These are phyloP conservation scores for Breviolum minutum DNA, from an alignment of 73 alveolate genomes.

Conservation along the genomic window DNA sequence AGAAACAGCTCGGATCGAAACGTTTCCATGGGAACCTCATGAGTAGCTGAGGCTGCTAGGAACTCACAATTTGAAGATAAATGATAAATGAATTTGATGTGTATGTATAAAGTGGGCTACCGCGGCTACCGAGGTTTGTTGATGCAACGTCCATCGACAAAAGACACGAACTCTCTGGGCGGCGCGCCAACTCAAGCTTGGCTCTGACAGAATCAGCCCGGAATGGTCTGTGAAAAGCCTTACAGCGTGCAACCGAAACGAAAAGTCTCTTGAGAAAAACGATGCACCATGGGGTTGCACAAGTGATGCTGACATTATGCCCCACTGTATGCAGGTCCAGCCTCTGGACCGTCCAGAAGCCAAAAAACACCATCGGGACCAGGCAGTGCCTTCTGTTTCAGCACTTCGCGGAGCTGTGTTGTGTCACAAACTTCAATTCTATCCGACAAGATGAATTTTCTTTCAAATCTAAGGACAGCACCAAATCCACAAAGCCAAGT, in stretches of 20 bases:
- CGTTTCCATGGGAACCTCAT: conserved; percentile 49
- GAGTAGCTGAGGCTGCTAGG: not conserved
- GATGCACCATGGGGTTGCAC: no score
- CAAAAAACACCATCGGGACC: conserved; percentile 56
- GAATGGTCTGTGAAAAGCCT: conserved; percentile 53
- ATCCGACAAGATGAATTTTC: not conserved
- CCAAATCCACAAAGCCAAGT: conserved; percentile 65
- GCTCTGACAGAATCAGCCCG: conserved; percentile 5
- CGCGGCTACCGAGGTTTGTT: no score
- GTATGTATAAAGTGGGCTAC: no score
- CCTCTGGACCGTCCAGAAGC: conserved; percentile 93
- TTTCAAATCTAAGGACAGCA: not conserved
- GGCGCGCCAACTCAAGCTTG: not conserved
- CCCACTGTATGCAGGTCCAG: not conserved
- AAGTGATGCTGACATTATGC: no score
- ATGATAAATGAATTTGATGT: no score
- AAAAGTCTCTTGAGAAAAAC: not conserved
- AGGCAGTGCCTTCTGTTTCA: conserved; percentile 27
- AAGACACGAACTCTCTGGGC: not conserved
- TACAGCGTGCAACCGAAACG: not conserved
- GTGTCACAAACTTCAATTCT: not conserved
- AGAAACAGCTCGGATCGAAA: conserved; percentile 67
- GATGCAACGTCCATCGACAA: no score
- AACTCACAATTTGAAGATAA: not conserved
- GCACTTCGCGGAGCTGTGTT: no score